phyloP scores from a whole-genome alignment of 331 rosid species.

The Stylosanthes scabra region DNA sequence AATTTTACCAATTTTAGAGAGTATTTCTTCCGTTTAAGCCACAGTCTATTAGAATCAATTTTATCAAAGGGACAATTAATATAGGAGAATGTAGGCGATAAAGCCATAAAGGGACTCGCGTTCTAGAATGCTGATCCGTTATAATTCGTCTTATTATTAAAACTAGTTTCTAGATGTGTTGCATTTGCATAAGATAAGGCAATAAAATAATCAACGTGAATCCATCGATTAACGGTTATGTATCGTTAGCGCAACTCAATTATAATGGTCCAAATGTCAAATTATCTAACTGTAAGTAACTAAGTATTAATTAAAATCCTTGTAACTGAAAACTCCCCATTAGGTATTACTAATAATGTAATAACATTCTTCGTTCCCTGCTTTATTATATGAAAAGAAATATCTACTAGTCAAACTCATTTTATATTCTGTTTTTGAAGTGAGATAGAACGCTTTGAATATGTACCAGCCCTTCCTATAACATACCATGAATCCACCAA shows the following conservation, averaged over 20 bases:
- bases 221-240: neutral
- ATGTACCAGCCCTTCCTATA: conserved; percentile 28
- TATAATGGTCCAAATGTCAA: neutral
- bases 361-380: neutral
- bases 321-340: neutral
- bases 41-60: conserved; percentile 26
- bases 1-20: no score
- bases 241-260: conserved; percentile 1
- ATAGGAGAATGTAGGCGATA: no score
- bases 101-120: neutral
- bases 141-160: neutral
- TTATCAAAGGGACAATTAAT: neutral
- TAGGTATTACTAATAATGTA: neutral
- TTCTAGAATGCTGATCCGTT: conserved; percentile 2
- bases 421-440: neutral
- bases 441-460: conserved; percentile 23
- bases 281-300: no score
- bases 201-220: neutral
- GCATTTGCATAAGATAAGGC: neutral
- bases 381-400: neutral
- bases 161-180: conserved; percentile 8
- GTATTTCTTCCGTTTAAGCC: neutral
- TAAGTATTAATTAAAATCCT: conserved; percentile 13
- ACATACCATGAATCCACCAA: conserved; percentile 21
- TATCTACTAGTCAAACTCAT: conserved; percentile 39